phyloP scores from a whole-genome alignment of 2,329 filamentous ascomycete species.

The Sporothrix protearum region DNA sequence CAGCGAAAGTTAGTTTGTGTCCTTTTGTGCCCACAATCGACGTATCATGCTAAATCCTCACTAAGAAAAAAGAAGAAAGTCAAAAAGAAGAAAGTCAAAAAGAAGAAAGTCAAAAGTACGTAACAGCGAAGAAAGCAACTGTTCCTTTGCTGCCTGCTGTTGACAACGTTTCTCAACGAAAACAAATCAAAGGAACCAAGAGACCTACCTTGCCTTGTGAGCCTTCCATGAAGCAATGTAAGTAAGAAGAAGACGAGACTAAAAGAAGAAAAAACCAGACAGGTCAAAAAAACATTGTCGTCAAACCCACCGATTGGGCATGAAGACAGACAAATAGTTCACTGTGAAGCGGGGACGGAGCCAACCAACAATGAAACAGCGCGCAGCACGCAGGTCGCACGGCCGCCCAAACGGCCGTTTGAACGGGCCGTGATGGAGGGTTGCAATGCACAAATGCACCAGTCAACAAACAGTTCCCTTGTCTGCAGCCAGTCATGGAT shows the following conservation, averaged over 20 bases:
- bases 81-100: too few relatives aligned
- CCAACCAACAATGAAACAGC: not conserved
- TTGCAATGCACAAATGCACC: constrained; percentile 13
- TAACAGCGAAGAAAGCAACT: too few relatives aligned
- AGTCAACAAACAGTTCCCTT: not conserved
- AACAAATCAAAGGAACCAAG: not conserved
- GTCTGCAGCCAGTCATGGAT: not conserved
- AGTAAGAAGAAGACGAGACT: not conserved
- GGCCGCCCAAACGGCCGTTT: too few relatives aligned
- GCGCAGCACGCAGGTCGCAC: not conserved
- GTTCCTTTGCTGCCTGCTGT: not conserved
- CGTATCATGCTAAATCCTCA: not conserved
- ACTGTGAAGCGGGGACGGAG: not conserved
- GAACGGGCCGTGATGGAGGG: not conserved
- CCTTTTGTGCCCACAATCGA: not conserved
- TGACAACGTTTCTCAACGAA: not conserved
- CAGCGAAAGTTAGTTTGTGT: not conserved
- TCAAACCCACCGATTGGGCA: constrained; percentile 11
- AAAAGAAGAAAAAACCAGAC: not conserved
- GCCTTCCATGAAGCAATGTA: not conserved
- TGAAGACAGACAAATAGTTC: not conserved
- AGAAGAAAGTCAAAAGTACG: too few relatives aligned
- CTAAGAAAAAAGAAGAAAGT: too few relatives aligned
- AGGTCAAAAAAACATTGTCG: not conserved
- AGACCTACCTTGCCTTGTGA: not conserved